Conservation (phyloP, 1,139 yeast species). For the Debaryomycetaceae sp. region DNA sequence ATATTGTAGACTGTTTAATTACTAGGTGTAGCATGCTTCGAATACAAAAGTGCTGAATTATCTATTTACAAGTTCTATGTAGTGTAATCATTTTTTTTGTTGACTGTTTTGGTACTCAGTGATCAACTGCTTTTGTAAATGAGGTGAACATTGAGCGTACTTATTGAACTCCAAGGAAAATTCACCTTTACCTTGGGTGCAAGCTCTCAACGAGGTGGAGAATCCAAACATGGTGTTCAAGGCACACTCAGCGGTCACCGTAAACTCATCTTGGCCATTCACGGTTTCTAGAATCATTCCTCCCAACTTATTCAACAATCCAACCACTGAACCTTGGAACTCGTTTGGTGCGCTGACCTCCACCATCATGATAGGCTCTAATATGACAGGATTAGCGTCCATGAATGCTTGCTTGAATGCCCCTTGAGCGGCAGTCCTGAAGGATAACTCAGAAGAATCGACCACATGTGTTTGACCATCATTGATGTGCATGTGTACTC, state of each 20-base stretch:
- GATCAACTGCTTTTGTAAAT: slow-evolving; percentile 84
- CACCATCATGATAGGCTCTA: slow-evolving; percentile 96
- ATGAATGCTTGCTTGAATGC: slow-evolving; percentile 92
- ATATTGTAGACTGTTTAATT: neutral
- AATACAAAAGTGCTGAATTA: slow-evolving; percentile 7
- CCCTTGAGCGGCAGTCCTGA: slow-evolving; percentile 85
- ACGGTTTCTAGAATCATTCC: slow-evolving; percentile 94
- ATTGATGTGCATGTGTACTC: slow-evolving; percentile 87
- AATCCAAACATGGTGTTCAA: slow-evolving; percentile 94
- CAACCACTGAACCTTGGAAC: slow-evolving; percentile 92
- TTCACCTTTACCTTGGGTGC: slow-evolving; percentile 98
- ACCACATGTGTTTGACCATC: slow-evolving; percentile 98
- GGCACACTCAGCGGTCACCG: slow-evolving; percentile 90
- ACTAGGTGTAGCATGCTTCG: slow-evolving; percentile 1
- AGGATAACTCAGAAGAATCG: slow-evolving; percentile 93
- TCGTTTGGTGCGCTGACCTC: slow-evolving; percentile 93
- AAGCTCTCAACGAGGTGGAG: slow-evolving; percentile 92
- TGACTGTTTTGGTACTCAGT: slow-evolving; percentile 63
- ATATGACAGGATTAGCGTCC: slow-evolving; percentile 78
- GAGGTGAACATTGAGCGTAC: slow-evolving; percentile 88
- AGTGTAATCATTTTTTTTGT: slow-evolving; percentile 20
- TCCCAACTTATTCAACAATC: slow-evolving; percentile 84
- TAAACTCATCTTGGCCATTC: slow-evolving; percentile 91
- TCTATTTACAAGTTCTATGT: neutral
- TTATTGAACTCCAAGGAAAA: slow-evolving; percentile 92